Conservation (phyloP, 108 stramenopile genomes). For the Cylindrotheca fusiformis region DNA sequence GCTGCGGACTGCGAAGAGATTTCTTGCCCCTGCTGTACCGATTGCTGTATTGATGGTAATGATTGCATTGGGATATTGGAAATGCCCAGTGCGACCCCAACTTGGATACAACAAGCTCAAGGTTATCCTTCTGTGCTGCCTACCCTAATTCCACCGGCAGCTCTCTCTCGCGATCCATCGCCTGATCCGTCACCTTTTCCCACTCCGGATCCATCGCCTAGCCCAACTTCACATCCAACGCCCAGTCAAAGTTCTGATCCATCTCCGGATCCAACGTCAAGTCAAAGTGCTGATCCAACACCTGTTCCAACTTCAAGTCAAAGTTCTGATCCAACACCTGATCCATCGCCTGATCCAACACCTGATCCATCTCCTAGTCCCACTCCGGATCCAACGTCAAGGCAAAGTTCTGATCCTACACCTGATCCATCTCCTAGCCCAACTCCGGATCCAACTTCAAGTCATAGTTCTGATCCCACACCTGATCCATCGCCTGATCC, state of each 20-base stretch:
- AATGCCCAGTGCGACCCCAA: constrained; percentile 1
- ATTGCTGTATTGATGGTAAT: constrained; percentile 14
- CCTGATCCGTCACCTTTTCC: background rate
- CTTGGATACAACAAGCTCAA: no score
- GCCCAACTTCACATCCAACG: background rate
- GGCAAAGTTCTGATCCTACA: no score
- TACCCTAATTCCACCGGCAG: no score
- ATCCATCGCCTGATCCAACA: background rate
- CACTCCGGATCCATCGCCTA: background rate
- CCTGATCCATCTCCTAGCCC: no score
- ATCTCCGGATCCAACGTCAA: no score
- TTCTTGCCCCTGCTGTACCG: constrained; percentile 16
- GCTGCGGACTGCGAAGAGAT: constrained; percentile 14
- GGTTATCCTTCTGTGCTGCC: no score
- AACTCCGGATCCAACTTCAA: background rate
- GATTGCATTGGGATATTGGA: background rate
- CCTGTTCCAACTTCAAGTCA: background rate
- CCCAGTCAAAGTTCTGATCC: constrained; percentile 5
- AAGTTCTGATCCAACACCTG: background rate
- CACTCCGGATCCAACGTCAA: constrained; percentile 1
- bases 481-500: background rate
- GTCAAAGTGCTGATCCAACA: background rate
- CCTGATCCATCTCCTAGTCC: background rate
- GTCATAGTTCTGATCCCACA: constrained; percentile 5
- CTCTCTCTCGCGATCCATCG: no score